Evolutionary conservation across 139 green algal genomes (phyloP), one percentile per base, ranked within the genome.

Genomic region (Chlamydomonas urium): DNA sequence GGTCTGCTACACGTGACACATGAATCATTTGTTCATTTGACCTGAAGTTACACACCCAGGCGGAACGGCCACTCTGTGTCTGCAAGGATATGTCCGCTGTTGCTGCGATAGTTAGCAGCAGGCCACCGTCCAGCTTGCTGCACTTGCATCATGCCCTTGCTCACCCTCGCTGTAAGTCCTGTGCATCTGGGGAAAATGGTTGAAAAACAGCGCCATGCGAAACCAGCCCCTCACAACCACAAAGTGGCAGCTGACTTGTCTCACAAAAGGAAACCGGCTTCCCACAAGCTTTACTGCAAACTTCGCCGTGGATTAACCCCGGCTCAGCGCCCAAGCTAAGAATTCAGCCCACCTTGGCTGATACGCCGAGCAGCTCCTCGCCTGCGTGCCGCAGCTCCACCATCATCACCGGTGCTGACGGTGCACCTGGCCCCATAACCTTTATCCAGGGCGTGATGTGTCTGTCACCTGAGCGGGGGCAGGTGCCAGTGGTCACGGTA

Each of bases 381-480:
- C 86, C 89, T 24, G 76, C 79, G 0, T 79, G 69, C 24, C 71
- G 61, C 36, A 94, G 80, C 58, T 77, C 69, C 66, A 94, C 75
- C 28, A 80, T 53, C 32, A 94, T 47, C 36, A 87, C 68, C 1
- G 89, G 88, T 53, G 81, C 81, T 4, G 19, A 32, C 6, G 77
- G 70, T 24, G 84, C 86, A 2, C 58, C 63, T 29, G 77, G 76
- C 26, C 86, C 88, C 2, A 91, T 72, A 31, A 94, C 58, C 6
- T 71, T 62, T 28, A 93, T 37, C 89, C 89, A 94, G 1, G 81
- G 81, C 4, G 88, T 94, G 32, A 93, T n/a, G 60, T 76, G 62
- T n/a, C 77, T 47, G 48, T 83, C 77, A 33, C 77, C 77, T 83
- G 73, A 2, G n/a, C n/a, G n/a, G n/a, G n/a, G n/a, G n/a, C n/a